phyloP scores from a whole-genome alignment of 1,139 yeast genomes.

The Blastobotrys petasosporus region DNA sequence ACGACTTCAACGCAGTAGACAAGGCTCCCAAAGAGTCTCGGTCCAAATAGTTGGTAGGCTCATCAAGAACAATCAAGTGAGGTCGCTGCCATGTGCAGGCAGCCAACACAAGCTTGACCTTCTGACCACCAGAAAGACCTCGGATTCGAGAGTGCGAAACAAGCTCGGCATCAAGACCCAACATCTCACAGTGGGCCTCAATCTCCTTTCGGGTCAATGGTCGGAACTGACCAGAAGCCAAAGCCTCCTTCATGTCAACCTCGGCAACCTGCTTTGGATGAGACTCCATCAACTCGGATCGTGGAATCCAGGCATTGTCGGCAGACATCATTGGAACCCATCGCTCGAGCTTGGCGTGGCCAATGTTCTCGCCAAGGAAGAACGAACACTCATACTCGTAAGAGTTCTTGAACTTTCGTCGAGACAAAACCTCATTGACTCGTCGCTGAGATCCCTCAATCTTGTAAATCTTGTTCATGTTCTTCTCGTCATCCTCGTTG shows the following conservation, averaged over 20 bases:
- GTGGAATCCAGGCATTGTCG: slow-evolving; percentile 99
- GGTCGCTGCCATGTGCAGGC: slow-evolving; percentile 99
- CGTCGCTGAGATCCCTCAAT: slow-evolving; percentile 98
- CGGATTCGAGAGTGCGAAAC: slow-evolving; percentile 99
- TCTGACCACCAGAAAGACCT: slow-evolving; percentile 99
- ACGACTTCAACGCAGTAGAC: slow-evolving; percentile 96
- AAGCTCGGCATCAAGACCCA: slow-evolving; percentile 98
- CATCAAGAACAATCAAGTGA: slow-evolving; percentile 97
- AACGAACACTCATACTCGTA: slow-evolving; percentile 99
- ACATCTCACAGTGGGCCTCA: slow-evolving; percentile 96
- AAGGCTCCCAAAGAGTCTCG: slow-evolving; percentile 99
- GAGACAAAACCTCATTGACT: slow-evolving; percentile 87
- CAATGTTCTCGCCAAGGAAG: slow-evolving; percentile 95
- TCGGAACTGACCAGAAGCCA: slow-evolving; percentile 99
- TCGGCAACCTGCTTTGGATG: slow-evolving; percentile 99
- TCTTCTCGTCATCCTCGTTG: slow-evolving; percentile 92
- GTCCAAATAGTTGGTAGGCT: slow-evolving; percentile 98
- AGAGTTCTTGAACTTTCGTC: slow-evolving; percentile 99
- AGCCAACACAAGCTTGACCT: slow-evolving; percentile 98
- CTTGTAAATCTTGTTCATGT: slow-evolving; percentile 99
- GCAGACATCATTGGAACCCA: slow-evolving; percentile 99
- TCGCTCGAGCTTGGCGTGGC: slow-evolving; percentile 92
- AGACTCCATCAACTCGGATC: slow-evolving; percentile 98
- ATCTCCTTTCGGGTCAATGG: slow-evolving; percentile 99
- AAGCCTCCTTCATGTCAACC: slow-evolving; percentile 99